phyloP scores from a whole-genome alignment of 768 basidiomycete genomes.

The Sporobolomyces roseus region DNA sequence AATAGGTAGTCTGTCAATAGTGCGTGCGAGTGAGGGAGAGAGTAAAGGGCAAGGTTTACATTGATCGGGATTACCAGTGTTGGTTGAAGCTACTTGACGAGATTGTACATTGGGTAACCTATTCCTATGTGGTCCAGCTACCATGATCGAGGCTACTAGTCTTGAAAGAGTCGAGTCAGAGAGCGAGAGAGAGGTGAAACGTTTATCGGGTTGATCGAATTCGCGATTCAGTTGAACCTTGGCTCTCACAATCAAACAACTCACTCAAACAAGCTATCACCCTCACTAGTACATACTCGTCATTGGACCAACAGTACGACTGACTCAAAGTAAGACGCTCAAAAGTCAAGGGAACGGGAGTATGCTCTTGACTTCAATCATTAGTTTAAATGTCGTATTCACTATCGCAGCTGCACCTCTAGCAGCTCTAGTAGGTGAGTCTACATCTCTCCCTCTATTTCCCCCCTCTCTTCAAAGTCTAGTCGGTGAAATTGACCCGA shows the following conservation, averaged over 20 bases:
- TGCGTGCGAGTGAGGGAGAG: too few relatives aligned
- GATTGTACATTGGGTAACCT: neutral
- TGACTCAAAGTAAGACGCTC: too few relatives aligned
- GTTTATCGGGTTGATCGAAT: neutral
- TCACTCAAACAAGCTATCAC: neutral
- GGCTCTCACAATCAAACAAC: neutral
- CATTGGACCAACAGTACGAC: too few relatives aligned
- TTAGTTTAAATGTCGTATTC: too few relatives aligned
- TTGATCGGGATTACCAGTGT: neutral
- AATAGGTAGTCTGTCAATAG: neutral
- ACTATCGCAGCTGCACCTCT: constrained; percentile 3
- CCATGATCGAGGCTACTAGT: constrained; percentile 5
- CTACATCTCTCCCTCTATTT: neutral
- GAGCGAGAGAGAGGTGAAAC: neutral
- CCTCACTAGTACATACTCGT: too few relatives aligned
- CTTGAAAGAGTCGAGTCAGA: neutral
- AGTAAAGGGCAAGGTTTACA: neutral
- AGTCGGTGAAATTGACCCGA: neutral
- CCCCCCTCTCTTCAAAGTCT: neutral
- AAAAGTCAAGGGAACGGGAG: too few relatives aligned
- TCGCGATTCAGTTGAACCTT: neutral
- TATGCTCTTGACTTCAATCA: too few relatives aligned
- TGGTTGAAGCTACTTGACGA: neutral
- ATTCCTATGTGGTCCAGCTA: constrained; percentile 2
- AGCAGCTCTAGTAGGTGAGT: neutral